Conservation (phyloP, 2,329 filamentous ascomycete species). For the Orbilia brochopaga region DNA sequence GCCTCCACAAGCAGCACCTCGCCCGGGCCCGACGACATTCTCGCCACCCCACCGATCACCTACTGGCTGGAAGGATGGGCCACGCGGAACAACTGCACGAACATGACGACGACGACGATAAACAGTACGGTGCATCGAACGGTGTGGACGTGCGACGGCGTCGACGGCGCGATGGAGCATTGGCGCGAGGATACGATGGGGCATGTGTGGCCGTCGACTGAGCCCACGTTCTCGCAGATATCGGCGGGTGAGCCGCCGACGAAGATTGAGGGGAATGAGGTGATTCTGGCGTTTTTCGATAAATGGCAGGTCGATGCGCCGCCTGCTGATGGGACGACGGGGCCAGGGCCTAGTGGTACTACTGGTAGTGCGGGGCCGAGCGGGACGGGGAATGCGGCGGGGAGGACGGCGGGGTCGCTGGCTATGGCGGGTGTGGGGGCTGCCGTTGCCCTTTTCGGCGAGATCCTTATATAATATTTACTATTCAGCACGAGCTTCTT, state of each 20-base stretch:
- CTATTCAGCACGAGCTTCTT: too few relatives aligned
- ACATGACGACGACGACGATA: slow-evolving; percentile 56
- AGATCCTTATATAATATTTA: not conserved
- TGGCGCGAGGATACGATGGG: slow-evolving; percentile 61
- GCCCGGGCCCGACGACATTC: too few relatives aligned
- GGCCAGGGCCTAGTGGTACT: slow-evolving; percentile 7
- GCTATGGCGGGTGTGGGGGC: slow-evolving; percentile 13
- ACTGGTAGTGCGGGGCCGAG: not conserved
- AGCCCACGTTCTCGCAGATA: slow-evolving; percentile 60
- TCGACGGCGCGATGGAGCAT: slow-evolving; percentile 59
- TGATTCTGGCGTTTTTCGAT: slow-evolving; percentile 62
- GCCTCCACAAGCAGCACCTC: slow-evolving; percentile 55
- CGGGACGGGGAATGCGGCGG: slow-evolving; percentile 21
- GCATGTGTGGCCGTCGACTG: slow-evolving; percentile 62
- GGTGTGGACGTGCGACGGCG: slow-evolving; percentile 59
- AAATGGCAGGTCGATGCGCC: slow-evolving; percentile 43
- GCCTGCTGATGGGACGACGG: slow-evolving; percentile 15
- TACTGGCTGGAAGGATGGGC: slow-evolving; percentile 59
- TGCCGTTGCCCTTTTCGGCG: not conserved
- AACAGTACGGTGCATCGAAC: slow-evolving; percentile 60
- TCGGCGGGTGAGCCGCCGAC: slow-evolving; percentile 59
- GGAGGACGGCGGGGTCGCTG: slow-evolving; percentile 21
- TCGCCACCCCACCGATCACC: slow-evolving; percentile 21
- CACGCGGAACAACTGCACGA: slow-evolving; percentile 58
- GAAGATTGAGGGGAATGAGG: slow-evolving; percentile 60